Evolutionary conservation across 1,139 yeast genomes (phyloP).

Genomic region (Hansenula lynferdii): DNA sequence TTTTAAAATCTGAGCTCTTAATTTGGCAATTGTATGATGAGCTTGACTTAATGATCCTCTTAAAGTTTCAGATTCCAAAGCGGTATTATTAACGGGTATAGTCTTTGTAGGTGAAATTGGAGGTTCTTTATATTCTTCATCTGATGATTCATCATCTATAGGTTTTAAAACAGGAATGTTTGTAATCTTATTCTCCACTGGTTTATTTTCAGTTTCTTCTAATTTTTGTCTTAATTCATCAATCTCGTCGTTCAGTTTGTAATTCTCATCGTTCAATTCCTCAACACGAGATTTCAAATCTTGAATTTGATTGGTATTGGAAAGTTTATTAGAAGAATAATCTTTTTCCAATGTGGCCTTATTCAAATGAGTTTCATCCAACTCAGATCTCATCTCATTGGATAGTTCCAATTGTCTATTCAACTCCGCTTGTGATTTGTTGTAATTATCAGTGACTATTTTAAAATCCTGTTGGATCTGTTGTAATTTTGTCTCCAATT

Average conservation of each 20-base stretch:
- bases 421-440: conserved; percentile 31
- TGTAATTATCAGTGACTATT: conserved; percentile 26
- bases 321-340: conserved; percentile 30
- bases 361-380: conserved; percentile 45
- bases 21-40: conserved; percentile 51
- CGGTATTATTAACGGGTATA: conserved; percentile 44
- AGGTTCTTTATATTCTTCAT: conserved; percentile 25
- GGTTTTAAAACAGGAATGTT: conserved; percentile 20
- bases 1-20: conserved; percentile 46
- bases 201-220: conserved; percentile 9
- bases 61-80: conserved; percentile 63
- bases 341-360: conserved; percentile 36
- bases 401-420: conserved; percentile 21
- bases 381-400: conserved; percentile 35
- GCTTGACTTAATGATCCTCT: conserved; percentile 64
- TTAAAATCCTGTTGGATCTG: conserved; percentile 43
- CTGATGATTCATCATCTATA: conserved; percentile 20
- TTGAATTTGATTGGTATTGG: conserved; percentile 36
- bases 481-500: conserved; percentile 56
- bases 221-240: conserved; percentile 25
- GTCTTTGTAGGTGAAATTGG: conserved; percentile 36
- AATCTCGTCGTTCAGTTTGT: conserved; percentile 42
- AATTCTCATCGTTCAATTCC: conserved; percentile 63
- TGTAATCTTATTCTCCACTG: conserved; percentile 7
- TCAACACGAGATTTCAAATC: conserved; percentile 47